A percentile compares a stretch with the other conserved stretches of the same genome.
Evolutionary conservation across 1,284 basidiomycete species (phyloP).

Genomic region (Rhodotorula sp.): DNA sequence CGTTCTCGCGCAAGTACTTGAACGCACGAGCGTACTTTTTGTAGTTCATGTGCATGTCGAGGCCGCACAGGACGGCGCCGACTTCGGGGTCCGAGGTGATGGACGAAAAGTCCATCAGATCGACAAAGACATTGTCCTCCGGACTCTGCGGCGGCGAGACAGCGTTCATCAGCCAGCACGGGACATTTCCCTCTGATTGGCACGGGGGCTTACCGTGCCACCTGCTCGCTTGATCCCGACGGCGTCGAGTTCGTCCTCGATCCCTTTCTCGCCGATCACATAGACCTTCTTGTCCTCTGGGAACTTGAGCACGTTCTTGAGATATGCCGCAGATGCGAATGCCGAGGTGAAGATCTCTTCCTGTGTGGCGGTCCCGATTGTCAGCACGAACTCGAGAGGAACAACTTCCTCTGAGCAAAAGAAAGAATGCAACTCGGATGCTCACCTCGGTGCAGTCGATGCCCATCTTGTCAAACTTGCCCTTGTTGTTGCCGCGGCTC

Average conservation of each 20-base stretch:
- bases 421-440: conserved; percentile 38
- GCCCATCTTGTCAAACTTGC: conserved; percentile 86
- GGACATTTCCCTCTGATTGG: too few relatives aligned
- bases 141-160: conserved; percentile 61
- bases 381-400: too few relatives aligned
- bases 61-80: conserved; percentile 73
- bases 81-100: conserved; percentile 70
- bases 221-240: conserved; percentile 80
- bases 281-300: conserved; percentile 93
- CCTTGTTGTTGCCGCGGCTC: conserved; percentile 79
- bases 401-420: not conserved
- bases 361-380: conserved; percentile 51
- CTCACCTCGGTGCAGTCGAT: conserved; percentile 79
- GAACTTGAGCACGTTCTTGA: conserved; percentile 71
- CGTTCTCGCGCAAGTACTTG: conserved; percentile 70
- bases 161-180: not conserved
- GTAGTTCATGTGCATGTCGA: conserved; percentile 66
- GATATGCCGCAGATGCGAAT: conserved; percentile 88
- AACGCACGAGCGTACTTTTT: conserved; percentile 92
- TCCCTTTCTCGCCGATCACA: conserved; percentile 87
- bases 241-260: conserved; percentile 86
- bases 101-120: conserved; percentile 66
- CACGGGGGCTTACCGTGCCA: conserved; percentile 67
- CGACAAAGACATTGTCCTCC: conserved; percentile 71
- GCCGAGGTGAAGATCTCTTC: conserved; percentile 96